These are phyloP conservation scores for Mortierella sp. DNA, from an alignment of 371 early-diverging fungal species.

Conservation along the genomic window DNA sequence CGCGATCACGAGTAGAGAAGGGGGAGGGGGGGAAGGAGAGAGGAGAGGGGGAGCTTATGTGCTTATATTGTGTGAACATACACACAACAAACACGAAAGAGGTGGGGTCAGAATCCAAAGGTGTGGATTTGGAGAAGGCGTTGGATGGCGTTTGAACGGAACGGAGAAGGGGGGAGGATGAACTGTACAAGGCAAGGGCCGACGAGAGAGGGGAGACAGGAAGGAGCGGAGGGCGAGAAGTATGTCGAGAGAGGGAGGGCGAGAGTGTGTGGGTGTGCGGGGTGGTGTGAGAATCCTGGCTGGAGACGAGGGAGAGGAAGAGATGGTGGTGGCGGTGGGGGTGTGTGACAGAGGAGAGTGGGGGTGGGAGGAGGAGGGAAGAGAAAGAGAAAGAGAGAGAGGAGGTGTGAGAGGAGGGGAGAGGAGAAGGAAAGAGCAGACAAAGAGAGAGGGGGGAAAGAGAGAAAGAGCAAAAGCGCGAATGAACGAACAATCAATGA, in stretches of 20 bases:
- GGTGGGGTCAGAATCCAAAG: no score
- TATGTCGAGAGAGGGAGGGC: no score
- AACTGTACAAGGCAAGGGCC: not conserved
- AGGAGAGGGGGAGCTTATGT: no score
- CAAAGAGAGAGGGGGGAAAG: not conserved
- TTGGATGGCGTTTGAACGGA: no score
- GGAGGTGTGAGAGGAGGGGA: not conserved
- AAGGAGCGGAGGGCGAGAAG: no score
- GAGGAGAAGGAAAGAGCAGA: slow-evolving; percentile 1
- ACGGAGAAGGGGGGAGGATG: not conserved
- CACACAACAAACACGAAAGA: no score
- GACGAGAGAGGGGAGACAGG: slow-evolving; percentile 1
- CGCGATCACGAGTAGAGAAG: not conserved
- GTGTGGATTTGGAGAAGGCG: no score
- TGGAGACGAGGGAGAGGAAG: no score
- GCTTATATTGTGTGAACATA: no score
- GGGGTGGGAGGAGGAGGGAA: not conserved
- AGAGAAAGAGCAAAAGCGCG: slow-evolving; percentile 1
- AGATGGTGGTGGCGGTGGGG: no score
- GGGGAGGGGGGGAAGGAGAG: not conserved
- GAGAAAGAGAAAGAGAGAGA: not conserved
- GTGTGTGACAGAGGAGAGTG: not conserved
- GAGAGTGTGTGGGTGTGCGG: no score
- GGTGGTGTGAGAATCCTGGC: no score
- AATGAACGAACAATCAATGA: not conserved